These are phyloP conservation scores for Candida easanensis DNA, from an alignment of 805 yeast genomes.

Conservation along the genomic window DNA sequence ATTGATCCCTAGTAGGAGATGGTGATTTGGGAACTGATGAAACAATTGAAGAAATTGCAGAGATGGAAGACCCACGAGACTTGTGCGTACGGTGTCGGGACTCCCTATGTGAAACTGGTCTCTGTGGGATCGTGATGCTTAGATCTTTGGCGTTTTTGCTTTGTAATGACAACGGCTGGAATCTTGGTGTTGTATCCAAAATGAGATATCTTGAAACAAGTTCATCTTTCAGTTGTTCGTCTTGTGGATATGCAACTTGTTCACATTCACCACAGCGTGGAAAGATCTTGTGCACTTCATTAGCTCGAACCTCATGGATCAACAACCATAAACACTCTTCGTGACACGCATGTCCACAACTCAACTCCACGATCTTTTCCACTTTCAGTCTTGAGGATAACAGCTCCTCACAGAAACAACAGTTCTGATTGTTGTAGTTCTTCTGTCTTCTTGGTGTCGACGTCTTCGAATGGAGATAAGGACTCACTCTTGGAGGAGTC, in stretches of 20 bases:
- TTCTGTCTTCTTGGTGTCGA: constrained; percentile 18
- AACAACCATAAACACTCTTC: constrained; percentile 40
- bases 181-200: too few species aligned
- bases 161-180: constrained; percentile 19
- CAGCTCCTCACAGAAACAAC: constrained; percentile 45
- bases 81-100: constrained; percentile 11
- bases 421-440: constrained; percentile 22
- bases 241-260: constrained; percentile 21
- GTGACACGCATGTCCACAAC: constrained; percentile 45
- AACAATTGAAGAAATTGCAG: constrained; percentile 28
- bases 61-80: constrained; percentile 29
- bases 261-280: constrained; percentile 24
- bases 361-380: constrained; percentile 38
- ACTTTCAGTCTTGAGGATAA: constrained; percentile 34
- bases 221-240: constrained; percentile 20
- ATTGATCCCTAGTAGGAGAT: constrained; percentile 16
- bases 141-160: constrained; percentile 27
- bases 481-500: constrained; percentile 20
- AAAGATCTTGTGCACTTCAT: constrained; percentile 19
- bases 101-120: not conserved
- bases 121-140: constrained; percentile 23
- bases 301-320: constrained; percentile 9
- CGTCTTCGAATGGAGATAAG: constrained; percentile 17
- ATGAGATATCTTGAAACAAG: constrained; percentile 22
- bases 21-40: constrained; percentile 29